Conservation (phyloP, 2,329 filamentous ascomycete species). For the Aspergillus sp. region DNA sequence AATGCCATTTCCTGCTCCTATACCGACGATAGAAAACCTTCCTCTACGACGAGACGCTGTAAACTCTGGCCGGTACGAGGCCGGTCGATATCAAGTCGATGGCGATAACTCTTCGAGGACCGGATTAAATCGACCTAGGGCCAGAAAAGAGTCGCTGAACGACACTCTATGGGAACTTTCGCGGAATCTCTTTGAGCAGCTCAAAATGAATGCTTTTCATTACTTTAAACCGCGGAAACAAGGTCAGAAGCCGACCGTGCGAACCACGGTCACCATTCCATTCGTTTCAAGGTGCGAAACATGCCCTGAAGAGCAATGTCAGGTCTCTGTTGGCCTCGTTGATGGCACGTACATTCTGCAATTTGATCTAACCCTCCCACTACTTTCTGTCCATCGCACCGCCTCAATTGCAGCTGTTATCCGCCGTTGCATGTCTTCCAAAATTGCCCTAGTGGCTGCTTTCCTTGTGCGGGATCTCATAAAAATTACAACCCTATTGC, state of each 20-base stretch:
- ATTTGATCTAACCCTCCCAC: not conserved
- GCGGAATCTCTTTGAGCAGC: not conserved
- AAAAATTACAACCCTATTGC: not conserved
- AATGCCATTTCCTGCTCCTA: constrained; percentile 16
- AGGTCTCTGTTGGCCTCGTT: not conserved
- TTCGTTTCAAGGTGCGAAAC: not conserved
- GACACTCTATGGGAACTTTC: not conserved
- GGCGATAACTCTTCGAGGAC: not conserved
- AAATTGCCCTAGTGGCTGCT: not conserved
- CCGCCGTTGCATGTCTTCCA: not conserved
- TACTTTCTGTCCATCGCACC: not conserved
- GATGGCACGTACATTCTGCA: constrained; percentile 5
- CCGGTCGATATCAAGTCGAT: not conserved
- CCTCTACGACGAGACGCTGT: constrained; percentile 12
- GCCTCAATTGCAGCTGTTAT: not conserved
- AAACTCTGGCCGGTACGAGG: not conserved
- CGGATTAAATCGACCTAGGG: not conserved
- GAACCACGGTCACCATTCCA: not conserved
- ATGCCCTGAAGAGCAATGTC: not conserved
- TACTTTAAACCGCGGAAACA: not conserved
- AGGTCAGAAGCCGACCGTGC: not conserved
- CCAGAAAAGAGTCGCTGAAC: not conserved
- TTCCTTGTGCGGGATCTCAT: not conserved
- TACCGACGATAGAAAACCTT: constrained; percentile 16
- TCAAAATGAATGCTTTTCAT: not conserved